Conservation (phyloP, 2,329 filamentous ascomycete species). For the Colletotrichum tabaci region DNA sequence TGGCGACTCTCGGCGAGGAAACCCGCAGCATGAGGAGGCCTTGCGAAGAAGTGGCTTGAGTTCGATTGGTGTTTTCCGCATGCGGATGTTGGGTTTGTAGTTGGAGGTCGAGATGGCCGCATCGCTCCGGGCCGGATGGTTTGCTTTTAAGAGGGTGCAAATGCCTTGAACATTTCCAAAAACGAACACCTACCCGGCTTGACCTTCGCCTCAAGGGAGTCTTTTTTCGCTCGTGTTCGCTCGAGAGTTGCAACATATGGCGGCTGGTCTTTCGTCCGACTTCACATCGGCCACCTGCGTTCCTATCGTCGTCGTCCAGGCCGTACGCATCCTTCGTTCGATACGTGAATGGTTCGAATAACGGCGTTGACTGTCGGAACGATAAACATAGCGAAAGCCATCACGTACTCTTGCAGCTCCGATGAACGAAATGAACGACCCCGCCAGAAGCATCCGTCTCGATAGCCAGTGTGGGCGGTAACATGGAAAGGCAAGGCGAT, state of each 20-base stretch:
- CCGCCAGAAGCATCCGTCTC: background rate
- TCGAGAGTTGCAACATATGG: background rate
- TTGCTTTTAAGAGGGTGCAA: slow-evolving; percentile 9
- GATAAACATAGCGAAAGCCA: background rate
- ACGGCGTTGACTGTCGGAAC: background rate
- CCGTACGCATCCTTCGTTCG: background rate
- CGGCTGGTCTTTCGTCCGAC: no score
- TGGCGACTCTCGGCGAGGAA: background rate
- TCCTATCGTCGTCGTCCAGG: background rate
- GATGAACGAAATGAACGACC: background rate
- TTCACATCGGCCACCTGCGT: no score
- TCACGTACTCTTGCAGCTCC: background rate
- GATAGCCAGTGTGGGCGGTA: background rate
- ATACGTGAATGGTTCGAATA: background rate
- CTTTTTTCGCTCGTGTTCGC: background rate
- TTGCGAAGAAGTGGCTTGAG: background rate
- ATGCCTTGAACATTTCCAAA: background rate
- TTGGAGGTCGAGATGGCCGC: background rate
- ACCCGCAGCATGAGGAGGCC: background rate
- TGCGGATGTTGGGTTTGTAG: slow-evolving; percentile 11
- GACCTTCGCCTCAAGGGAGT: background rate
- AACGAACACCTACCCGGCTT: background rate
- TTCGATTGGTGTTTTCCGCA: slow-evolving; percentile 1
- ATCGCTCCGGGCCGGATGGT: background rate
- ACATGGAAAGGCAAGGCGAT: no score